Evolutionary conservation across 2,329 filamentous ascomycete species (phyloP).

Genomic region (Teratosphaeria pseudoeucalypti): DNA sequence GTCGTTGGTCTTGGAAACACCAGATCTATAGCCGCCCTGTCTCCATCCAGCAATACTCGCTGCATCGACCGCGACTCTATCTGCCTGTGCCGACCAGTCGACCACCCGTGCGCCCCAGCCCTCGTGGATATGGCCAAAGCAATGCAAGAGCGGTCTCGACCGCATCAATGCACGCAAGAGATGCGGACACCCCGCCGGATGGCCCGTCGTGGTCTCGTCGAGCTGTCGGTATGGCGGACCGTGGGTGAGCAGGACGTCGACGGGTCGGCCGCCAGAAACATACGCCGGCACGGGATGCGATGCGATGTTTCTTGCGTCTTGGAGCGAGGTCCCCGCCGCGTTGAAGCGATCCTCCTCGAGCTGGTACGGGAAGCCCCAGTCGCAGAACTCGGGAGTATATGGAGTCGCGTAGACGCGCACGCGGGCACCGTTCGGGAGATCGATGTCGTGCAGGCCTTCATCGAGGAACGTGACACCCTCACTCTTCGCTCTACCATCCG

Average conservation of each 20-base stretch:
- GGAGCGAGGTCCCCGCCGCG: slow-evolving; percentile 17
- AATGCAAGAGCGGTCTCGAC: slow-evolving; percentile 45
- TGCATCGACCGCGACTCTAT: slow-evolving; percentile 2
- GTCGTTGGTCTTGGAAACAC: slow-evolving; percentile 2
- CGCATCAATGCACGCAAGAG: slow-evolving; percentile 42
- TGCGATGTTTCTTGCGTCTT: slow-evolving; percentile 23
- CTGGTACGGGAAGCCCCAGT: slow-evolving; percentile 43
- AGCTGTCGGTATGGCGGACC: slow-evolving; percentile 45
- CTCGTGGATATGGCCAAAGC: slow-evolving; percentile 55
- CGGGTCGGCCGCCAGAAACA: slow-evolving; percentile 24
- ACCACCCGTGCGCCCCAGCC: slow-evolving; percentile 38
- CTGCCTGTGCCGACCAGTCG: slow-evolving; percentile 27
- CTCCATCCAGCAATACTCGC: slow-evolving; percentile 7
- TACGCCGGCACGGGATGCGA: slow-evolving; percentile 27
- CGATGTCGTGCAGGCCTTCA: slow-evolving; percentile 41
- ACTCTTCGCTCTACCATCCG: slow-evolving; percentile 23
- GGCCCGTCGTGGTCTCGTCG: slow-evolving; percentile 31
- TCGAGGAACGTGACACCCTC: slow-evolving; percentile 46
- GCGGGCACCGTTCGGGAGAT: slow-evolving; percentile 37
- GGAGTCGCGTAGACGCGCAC: slow-evolving; percentile 45
- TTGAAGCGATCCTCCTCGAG: slow-evolving; percentile 45
- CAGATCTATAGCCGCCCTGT: slow-evolving; percentile 4
- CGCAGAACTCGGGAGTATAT: slow-evolving; percentile 47
- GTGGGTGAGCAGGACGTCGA: slow-evolving; percentile 53
- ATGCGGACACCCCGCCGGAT: slow-evolving; percentile 45